Base-by-base conservation (phyloP, 2,329 filamentous ascomycete species). In the Neoarthrinium moseri region DNA sequence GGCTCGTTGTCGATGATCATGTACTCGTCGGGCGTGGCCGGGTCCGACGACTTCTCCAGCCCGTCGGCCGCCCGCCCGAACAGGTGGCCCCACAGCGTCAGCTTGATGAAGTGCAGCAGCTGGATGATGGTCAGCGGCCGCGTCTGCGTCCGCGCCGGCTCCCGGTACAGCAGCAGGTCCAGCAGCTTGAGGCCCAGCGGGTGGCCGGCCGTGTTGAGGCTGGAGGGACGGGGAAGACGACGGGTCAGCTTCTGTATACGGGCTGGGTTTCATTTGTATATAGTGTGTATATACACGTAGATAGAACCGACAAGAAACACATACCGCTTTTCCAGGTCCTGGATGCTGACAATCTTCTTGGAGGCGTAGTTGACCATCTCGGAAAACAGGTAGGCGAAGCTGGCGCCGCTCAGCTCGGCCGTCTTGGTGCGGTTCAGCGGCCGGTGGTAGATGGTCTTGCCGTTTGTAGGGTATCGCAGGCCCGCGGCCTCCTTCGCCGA, bases 1-100 rank as follows among this genome's bases (percentile, higher is more conserved):
- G 94, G 94, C 65, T 97, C 94, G 70, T 99, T 97, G 71, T 99
- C 94, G 59, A 91, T 89, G 59, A 99, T 94, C 92, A 99, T 97
- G 75, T 97, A 99, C 73, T 97, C 92, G 57, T 94, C 90, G 7
- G 89, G 86, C 43, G 91, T 92, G 43, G 85, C 81, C 7, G 88
- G 85, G 59, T 89, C 86, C 44, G 84, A 84, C 48, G 84, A 89
- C 70, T 94, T 91, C 72, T 99, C 94, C 48, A 99, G 83, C 15
- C 90, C 87, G 70, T 97, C 92, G 22, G 94, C 94, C 46, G 91
- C 86, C 2, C 92, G 87, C 29, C 83, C 84, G 68, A 99, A 99
- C 39, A 99, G 86, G 67, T 95, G 88, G 55, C 87, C 84, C 88
- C 92, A 99, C 45, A 96, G 78, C 45, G 86, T 87, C 51, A 91